A percentile compares a stretch with the other conserved stretches of the same genome.
phyloP scores from a whole-genome alignment of 75 land plant species.

The Azolla pinnata region DNA sequence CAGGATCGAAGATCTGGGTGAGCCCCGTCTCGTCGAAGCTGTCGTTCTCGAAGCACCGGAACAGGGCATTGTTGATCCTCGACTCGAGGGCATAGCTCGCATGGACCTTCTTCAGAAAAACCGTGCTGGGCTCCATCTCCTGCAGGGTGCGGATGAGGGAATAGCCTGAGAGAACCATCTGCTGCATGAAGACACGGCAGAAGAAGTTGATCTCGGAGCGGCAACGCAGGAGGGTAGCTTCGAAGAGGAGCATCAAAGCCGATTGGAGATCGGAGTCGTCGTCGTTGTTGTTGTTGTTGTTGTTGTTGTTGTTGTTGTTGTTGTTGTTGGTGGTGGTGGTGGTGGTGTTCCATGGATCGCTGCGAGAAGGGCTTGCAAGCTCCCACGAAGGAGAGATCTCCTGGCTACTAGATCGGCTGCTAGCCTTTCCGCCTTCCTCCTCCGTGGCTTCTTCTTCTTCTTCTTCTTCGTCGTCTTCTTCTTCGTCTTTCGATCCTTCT shows the following conservation, averaged over 20 bases:
- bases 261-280: background rate
- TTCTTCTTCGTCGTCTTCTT: background rate
- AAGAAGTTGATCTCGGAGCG: constrained; percentile 24
- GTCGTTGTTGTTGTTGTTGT: background rate
- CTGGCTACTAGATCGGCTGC: no score
- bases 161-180: constrained; percentile 32
- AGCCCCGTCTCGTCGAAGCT: constrained; percentile 32
- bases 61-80: constrained; percentile 16
- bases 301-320: background rate
- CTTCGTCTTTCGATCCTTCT: background rate
- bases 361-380: background rate
- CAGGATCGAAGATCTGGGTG: constrained; percentile 24
- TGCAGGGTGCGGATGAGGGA: constrained; percentile 22
- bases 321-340: background rate
- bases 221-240: constrained; percentile 20
- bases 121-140: constrained; percentile 24
- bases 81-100: constrained; percentile 24
- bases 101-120: constrained; percentile 22
- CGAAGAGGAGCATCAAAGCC: constrained; percentile 15
- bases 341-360: background rate
- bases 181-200: constrained; percentile 28
- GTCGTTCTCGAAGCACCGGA: constrained; percentile 35
- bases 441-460: no score
- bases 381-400: no score
- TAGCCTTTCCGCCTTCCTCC: no score